phyloP scores from a whole-genome alignment of 2,329 filamentous ascomycete species.

The Akanthomyces muscarius region DNA sequence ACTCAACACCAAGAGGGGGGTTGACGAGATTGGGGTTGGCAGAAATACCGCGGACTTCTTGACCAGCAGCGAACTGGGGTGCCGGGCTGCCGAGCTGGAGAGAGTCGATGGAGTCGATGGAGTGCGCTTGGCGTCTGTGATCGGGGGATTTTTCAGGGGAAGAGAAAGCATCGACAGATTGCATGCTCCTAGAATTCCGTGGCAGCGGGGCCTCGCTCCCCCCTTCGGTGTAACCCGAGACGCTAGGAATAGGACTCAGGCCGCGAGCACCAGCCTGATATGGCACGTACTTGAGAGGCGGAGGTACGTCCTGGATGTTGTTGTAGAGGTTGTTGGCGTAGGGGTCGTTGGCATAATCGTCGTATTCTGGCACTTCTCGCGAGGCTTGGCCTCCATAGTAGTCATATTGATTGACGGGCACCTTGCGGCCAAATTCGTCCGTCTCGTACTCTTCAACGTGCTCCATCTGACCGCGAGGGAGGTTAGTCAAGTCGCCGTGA shows the following conservation, averaged over 20 bases:
- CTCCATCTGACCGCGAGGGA: constrained; percentile 46
- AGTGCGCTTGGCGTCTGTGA: constrained; percentile 32
- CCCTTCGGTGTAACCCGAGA: constrained; percentile 77
- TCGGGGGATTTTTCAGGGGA: constrained; percentile 56
- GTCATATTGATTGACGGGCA: constrained; percentile 35
- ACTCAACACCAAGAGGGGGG: constrained; percentile 71
- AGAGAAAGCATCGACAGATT: constrained; percentile 51
- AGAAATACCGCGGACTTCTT: constrained; percentile 66
- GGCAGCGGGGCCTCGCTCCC: constrained; percentile 55
- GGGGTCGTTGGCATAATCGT: constrained; percentile 39
- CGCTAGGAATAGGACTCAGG: constrained; percentile 86
- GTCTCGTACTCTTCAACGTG: constrained; percentile 47
- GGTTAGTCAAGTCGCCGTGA: constrained; percentile 53
- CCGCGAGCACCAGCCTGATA: constrained; percentile 66
- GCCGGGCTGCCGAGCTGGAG: constrained; percentile 27
- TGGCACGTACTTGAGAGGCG: constrained; percentile 62
- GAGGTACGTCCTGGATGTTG: constrained; percentile 58
- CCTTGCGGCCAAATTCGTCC: constrained; percentile 41
- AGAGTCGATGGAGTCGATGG: constrained; percentile 32
- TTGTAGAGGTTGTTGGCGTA: constrained; percentile 50
- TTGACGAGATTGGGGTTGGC: constrained; percentile 76
- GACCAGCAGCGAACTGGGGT: constrained; percentile 58
- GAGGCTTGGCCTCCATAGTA: constrained; percentile 34
- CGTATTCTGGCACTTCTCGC: constrained; percentile 27
- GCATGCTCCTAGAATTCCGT: constrained; percentile 54